Base-by-base conservation (phyloP, 2,329 filamentous ascomycete genomes). In the Botrytis paeoniae region DNA sequence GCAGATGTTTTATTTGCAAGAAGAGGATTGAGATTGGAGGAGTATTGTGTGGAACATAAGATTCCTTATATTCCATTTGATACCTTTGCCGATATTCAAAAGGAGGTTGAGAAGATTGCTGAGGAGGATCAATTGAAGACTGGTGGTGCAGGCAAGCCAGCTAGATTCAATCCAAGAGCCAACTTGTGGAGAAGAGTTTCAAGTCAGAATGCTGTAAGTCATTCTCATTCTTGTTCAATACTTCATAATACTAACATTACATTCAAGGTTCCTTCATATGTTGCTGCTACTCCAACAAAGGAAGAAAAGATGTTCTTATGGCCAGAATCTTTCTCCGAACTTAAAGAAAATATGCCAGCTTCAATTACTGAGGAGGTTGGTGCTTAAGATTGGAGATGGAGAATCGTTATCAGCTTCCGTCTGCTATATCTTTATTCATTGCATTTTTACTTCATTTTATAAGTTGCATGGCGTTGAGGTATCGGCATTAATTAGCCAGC, bases 1-100 rank as follows among this genome's bases (percentile, higher is more conserved):
- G 89, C 90, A 1, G 90, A 92, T 78, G 88, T 92, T 0, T 85
- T 92, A 18, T 92, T 92, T 78, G 89, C 90, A 0, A 86, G 90
- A 18, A 85, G 86, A n/a, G 89, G 90, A 0, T 83, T 92, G 57
- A 83, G 87, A 2, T 83, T 92, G 25, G 90, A 92, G 80, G 87
- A 91, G 78, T 90, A 92, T 81, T 92, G 90, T 81, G 77, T 86
- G 73, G 88, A 91, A 80, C 85, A 91, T 81, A 82, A 83, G 54
- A 89, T 92, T 75, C 73, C 85, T 1, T 89, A 90, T 80, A 87
- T 87, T 45, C 83, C 88, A 0, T 92, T 90, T 78, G 89, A 92
- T 79, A 90, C 87, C 0, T 92, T 92, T 78, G 86, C 87, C 63
- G 90, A 91, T 80, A 88, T 92, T 78, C 87, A 91, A 82, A 82